phyloP scores from a whole-genome alignment of 305 asterid genomes.

The Lippia alba region DNA sequence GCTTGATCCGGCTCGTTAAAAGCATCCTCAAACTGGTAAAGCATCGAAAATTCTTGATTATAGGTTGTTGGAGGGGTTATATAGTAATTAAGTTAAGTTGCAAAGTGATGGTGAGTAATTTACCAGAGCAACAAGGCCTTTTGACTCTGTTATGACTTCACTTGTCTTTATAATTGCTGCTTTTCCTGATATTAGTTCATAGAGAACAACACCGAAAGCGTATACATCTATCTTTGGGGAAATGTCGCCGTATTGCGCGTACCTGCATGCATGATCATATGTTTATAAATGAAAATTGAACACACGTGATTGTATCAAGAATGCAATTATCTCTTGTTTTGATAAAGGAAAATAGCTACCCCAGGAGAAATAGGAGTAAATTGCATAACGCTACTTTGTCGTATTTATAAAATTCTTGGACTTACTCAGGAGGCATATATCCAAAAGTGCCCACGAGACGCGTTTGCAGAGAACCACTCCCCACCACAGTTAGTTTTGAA shows the following conservation, averaged over 20 bases:
- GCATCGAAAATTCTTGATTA: neutral
- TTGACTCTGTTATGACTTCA: slow-evolving; percentile 65
- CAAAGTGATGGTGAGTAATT: neutral
- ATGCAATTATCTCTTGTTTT: no score
- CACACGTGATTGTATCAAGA: no score
- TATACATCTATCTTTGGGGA: slow-evolving; percentile 78
- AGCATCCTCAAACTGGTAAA: slow-evolving; percentile 72
- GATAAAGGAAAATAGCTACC: no score
- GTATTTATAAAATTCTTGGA: neutral
- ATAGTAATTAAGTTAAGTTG: neutral
- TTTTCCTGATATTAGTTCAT: slow-evolving; percentile 73
- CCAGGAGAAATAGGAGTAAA: no score
- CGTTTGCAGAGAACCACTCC: slow-evolving; percentile 68
- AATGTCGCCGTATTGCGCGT: slow-evolving; percentile 79
- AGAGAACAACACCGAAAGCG: slow-evolving; percentile 88
- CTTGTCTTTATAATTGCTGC: slow-evolving; percentile 67
- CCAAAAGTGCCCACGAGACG: slow-evolving; percentile 89
- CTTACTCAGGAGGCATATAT: slow-evolving; percentile 93
- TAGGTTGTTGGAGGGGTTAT: neutral
- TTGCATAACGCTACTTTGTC: no score
- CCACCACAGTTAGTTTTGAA: slow-evolving; percentile 77
- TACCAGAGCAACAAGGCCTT: slow-evolving; percentile 81
- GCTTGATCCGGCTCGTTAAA: slow-evolving; percentile 55
- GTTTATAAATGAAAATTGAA: neutral
- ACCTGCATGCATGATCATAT: slow-evolving; percentile 45